These are phyloP conservation scores for Cupressus sempervirens DNA, from an alignment of 75 land plant genomes.

Conservation along the genomic window DNA sequence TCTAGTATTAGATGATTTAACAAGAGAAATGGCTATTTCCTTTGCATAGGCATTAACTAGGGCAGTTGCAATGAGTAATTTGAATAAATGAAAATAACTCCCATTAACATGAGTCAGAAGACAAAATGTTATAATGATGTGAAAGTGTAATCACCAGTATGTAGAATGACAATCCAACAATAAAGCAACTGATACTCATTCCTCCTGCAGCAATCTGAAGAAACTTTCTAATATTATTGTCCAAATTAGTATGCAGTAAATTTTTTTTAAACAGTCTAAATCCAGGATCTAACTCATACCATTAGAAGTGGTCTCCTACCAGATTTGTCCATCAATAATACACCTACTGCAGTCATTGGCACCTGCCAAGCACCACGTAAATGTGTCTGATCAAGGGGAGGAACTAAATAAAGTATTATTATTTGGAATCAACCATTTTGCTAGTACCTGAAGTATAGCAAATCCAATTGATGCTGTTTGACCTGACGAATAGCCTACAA, in stretches of 20 bases:
- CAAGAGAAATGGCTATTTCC: neutral
- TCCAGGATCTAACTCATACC: constrained; percentile 23
- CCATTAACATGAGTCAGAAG: neutral
- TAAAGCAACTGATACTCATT: neutral
- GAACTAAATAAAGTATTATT: neutral
- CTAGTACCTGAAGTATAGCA: constrained; percentile 52
- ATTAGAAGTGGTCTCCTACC: constrained; percentile 64
- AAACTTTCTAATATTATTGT: neutral
- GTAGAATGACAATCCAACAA: neutral
- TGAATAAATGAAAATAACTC: neutral
- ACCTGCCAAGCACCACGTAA: neutral
- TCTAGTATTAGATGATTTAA: neutral
- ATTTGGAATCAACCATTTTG: neutral
- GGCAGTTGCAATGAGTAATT: neutral
- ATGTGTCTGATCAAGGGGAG: neutral
- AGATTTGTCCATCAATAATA: constrained; percentile 53
- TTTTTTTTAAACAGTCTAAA: neutral
- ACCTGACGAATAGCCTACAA: constrained; percentile 40
- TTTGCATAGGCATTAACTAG: neutral
- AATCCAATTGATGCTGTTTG: constrained; percentile 36
- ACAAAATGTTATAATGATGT: neutral
- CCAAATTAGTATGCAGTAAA: neutral
- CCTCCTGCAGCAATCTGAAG: neutral
- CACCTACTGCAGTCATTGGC: constrained; percentile 14
- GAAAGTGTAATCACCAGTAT: neutral